phyloP scores from a whole-genome alignment of 257 asterid species.

The Nicotiana tomentosiformis region DNA sequence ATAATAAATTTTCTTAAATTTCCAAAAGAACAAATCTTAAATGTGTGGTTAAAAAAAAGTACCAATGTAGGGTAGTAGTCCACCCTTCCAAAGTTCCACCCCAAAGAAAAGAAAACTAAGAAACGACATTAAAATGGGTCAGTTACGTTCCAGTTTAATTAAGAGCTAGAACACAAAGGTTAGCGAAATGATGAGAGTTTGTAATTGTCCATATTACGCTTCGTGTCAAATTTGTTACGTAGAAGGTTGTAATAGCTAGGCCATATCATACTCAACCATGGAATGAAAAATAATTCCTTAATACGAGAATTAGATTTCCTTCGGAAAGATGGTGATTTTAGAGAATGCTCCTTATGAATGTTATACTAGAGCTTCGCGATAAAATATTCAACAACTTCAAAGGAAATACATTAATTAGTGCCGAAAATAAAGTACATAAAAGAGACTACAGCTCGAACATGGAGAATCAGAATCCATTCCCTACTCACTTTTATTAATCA shows the following conservation, averaged over 20 bases:
- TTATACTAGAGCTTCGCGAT: not conserved
- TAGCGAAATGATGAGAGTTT: not conserved
- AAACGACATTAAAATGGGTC: too few species aligned
- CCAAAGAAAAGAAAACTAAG: too few species aligned
- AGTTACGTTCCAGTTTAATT: not conserved
- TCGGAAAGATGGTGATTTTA: not conserved
- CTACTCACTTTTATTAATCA: constrained; percentile 6
- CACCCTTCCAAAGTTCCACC: too few species aligned
- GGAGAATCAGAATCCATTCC: constrained; percentile 31
- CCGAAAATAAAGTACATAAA: not conserved
- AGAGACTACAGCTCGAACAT: constrained; percentile 18
- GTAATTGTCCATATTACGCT: not conserved
- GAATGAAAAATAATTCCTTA: too few species aligned
- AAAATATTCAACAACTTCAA: not conserved
- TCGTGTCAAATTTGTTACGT: too few species aligned
- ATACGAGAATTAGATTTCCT: too few species aligned
- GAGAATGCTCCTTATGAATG: not conserved
- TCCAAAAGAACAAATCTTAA: too few species aligned
- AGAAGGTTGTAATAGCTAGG: too few species aligned
- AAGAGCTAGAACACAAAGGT: not conserved
- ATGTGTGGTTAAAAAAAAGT: too few species aligned
- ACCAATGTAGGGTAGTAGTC: too few species aligned
- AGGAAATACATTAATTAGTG: not conserved
- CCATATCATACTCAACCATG: too few species aligned
- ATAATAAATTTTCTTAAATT: too few species aligned